Evolutionary conservation across 495 filamentous ascomycete genomes (phyloP).

Genomic region (Podospora pseudopauciseta): DNA sequence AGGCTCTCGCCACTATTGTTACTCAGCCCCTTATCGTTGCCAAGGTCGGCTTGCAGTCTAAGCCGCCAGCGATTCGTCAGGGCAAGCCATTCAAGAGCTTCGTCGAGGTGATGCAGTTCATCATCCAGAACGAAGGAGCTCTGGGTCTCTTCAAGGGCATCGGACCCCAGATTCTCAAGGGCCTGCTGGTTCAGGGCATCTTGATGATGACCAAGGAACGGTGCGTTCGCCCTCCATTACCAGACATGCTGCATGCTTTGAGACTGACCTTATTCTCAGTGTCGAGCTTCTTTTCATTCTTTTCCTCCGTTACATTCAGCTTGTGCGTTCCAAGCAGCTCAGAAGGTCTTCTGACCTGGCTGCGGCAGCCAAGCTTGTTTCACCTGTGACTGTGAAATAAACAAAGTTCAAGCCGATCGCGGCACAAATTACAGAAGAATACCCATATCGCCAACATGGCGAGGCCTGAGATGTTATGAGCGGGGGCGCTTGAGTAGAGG

Average conservation of each 20-base stretch:
- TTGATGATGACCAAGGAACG: conserved; percentile 99
- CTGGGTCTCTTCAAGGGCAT: conserved; percentile 93
- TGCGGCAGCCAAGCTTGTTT: conserved; percentile 45
- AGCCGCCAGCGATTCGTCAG: conserved; percentile 74
- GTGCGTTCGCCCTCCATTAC: conserved; percentile 49
- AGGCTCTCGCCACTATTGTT: conserved; percentile 83
- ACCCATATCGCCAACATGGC: not conserved
- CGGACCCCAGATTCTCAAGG: conserved; percentile 89
- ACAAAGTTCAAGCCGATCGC: not conserved
- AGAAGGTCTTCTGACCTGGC: conserved; percentile 60
- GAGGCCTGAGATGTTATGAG: not conserved
- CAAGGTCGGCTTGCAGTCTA: conserved; percentile 93
- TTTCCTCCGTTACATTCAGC: conserved; percentile 75
- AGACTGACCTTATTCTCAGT: conserved; percentile 44
- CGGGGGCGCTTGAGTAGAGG: not conserved
- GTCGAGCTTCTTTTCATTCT: conserved; percentile 89
- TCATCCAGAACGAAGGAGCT: conserved; percentile 79
- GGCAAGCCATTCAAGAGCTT: conserved; percentile 96
- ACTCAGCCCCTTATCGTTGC: conserved; percentile 98
- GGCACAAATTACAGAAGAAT: not conserved
- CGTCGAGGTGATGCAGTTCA: conserved; percentile 89
- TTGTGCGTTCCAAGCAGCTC: conserved; percentile 67
- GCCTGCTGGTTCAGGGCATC: conserved; percentile 87
- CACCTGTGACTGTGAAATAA: conserved; percentile 48
- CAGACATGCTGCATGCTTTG: not conserved